Evolutionary conservation across 1,139 yeast species (phyloP).

Genomic region (Candida pseudoviswanathii): DNA sequence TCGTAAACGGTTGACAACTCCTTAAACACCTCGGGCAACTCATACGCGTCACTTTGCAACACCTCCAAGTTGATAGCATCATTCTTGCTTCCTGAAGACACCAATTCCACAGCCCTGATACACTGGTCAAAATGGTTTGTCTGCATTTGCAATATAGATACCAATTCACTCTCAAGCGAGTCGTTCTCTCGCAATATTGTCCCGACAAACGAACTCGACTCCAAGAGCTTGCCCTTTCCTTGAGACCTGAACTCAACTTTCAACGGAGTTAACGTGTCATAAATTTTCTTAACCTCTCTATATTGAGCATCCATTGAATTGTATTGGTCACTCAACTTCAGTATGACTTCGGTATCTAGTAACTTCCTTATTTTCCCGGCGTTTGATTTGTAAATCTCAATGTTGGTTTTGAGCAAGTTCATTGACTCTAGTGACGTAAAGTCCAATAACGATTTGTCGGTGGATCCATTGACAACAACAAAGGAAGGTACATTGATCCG

Average conservation of each 20-base stretch:
- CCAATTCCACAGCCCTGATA: constrained; percentile 34
- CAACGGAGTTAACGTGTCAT: constrained; percentile 25
- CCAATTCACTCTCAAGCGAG: constrained; percentile 69
- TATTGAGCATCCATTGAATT: constrained; percentile 19
- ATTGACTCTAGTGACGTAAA: constrained; percentile 43
- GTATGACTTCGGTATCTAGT: constrained; percentile 21
- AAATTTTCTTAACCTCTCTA: constrained; percentile 21
- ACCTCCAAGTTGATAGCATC: constrained; percentile 30
- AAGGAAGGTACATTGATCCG: constrained; percentile 32
- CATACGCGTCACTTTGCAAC: constrained; percentile 35
- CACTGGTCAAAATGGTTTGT: constrained; percentile 87
- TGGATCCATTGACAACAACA: constrained; percentile 19
- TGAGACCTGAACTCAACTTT: constrained; percentile 18
- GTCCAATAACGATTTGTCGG: constrained; percentile 20
- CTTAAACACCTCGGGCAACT: constrained; percentile 33
- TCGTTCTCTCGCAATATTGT: constrained; percentile 42
- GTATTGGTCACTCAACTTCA: constrained; percentile 19
- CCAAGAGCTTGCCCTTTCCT: constrained; percentile 16
- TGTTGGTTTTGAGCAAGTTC: constrained; percentile 25
- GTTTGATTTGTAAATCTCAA: constrained; percentile 31
- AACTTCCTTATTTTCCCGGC: constrained; percentile 25
- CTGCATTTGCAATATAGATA: constrained; percentile 65
- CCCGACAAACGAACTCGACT: constrained; percentile 20
- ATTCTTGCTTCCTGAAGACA: constrained; percentile 7
- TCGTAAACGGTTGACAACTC: constrained; percentile 38